Evolutionary conservation across 345 rosid genomes (phyloP), one percentile per base, ranked within the genome.

Genomic region (Bretschneidera sinensis): DNA sequence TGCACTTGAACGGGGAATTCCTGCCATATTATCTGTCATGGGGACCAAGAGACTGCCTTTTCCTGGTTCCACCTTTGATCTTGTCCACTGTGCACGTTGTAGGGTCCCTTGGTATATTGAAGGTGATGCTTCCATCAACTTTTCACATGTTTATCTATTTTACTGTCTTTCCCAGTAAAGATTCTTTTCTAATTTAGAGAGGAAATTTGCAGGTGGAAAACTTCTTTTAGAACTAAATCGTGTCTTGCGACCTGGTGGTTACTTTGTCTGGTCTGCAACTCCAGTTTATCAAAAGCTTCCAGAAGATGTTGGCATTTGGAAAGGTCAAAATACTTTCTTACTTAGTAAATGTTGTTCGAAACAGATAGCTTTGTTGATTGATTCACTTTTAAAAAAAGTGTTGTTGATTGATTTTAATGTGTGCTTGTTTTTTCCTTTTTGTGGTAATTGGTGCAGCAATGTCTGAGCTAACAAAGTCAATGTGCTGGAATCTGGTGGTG

Each of bases 211-310:
- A 89, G 98, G 97, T 49, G 97, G 97, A 25, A 87, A 84, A 68
- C 97, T 87, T 75, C 97, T 92, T 54, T 64, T 90, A 76, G 99
- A 94, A 77, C 77, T 94, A 77, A 88, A 87, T 64, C 97, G 95
- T 60, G 81, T 84, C 28, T 62, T 94, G 75, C 77, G 96, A 57
- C 97, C 99, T 14, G 96, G 97, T 65, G 99, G 95, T 64, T 90
- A 77, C 81, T 94, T 94, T 69, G 84, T 94, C 56, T 90, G 97
- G 97, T 92, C 97, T 59, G 99, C 97, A 11, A 90, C 99, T 67
- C 97, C 99, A 34, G 86, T 89, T 60, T 90, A 94, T 63, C 85
- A 79, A 67, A 92, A 85, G 78, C 78, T 75, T 54, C 74, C 65
- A 25, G 97, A 89, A 72, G 94, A 89, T 76, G 79, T 79, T 73